Percentiles rank a stretch among this genome's conserved stretches.
These are phyloP conservation scores for Herpetospermum pedunculosum DNA, from an alignment of 306 rosid genomes.

Conservation along the genomic window DNA sequence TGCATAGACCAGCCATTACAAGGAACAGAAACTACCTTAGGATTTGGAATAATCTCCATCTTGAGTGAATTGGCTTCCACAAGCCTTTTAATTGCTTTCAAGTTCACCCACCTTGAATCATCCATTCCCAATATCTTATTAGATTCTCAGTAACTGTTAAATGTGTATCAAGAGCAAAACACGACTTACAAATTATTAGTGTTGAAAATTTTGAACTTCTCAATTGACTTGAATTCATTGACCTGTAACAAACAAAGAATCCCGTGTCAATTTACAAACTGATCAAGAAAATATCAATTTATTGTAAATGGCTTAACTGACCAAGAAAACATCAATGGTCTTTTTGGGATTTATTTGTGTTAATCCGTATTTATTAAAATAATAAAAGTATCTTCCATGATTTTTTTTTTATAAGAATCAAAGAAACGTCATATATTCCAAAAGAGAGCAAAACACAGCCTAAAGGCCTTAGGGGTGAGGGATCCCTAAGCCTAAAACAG, in stretches of 20 bases:
- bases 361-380: neutral
- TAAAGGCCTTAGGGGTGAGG: too few species aligned
- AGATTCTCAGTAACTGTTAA: neutral
- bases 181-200: constrained; percentile 82
- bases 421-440: too few species aligned
- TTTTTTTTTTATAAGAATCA: too few species aligned
- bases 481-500: too few species aligned
- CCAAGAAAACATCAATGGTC: neutral
- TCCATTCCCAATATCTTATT: constrained; percentile 16
- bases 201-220: constrained; percentile 97
- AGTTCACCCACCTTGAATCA: constrained; percentile 79
- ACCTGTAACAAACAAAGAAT: constrained; percentile 45
- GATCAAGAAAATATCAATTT: neutral
- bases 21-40: constrained; percentile 49
- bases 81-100: constrained; percentile 81
- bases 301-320: neutral
- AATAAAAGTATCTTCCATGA: neutral
- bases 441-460: too few species aligned
- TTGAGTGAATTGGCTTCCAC: constrained; percentile 82
- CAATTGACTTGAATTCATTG: constrained; percentile 86
- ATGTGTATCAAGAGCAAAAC: constrained; percentile 12
- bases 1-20: neutral
- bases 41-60: constrained; percentile 98
- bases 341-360: neutral
- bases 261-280: constrained; percentile 13